Percentiles rank a stretch among this genome's conserved stretches.
phyloP scores from a whole-genome alignment of 2,329 filamentous ascomycete genomes.

The Colletotrichum orchidophilum region DNA sequence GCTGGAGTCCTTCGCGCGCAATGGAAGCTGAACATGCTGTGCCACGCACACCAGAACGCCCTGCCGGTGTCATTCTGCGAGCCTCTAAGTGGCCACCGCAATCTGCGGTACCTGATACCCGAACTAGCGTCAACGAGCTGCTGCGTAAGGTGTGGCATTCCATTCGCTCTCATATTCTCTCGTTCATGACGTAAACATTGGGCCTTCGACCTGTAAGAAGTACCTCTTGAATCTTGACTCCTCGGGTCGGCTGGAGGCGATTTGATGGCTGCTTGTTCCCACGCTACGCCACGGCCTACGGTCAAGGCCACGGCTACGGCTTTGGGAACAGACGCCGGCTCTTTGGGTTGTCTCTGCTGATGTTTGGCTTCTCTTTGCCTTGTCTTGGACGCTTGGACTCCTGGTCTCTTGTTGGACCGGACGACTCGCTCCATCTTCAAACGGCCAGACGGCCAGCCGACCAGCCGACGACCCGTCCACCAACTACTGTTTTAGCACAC shows the following conservation, averaged over 20 bases:
- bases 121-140: not conserved
- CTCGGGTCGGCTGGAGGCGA: not conserved
- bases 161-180: conserved; percentile 7
- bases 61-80: conserved; percentile 4
- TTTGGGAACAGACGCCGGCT: not conserved
- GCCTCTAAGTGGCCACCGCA: conserved; percentile 18
- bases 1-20: not conserved
- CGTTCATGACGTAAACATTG: not conserved
- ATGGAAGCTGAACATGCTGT: not conserved
- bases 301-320: not conserved
- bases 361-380: not conserved
- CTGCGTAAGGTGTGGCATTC: conserved; percentile 19
- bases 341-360: not conserved
- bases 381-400: not conserved
- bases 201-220: not conserved
- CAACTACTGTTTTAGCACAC: not conserved
- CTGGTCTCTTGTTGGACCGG: not conserved
- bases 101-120: conserved; percentile 14
- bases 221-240: not conserved
- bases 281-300: conserved; percentile 4
- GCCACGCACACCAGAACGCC: not conserved
- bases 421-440: not conserved
- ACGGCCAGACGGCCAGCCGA: not conserved
- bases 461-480: not conserved
- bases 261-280: not conserved